Percentiles rank a stretch among this genome's conserved stretches.
phyloP scores from a whole-genome alignment of 2,329 filamentous ascomycete species.

The Orbilia brochopaga region DNA sequence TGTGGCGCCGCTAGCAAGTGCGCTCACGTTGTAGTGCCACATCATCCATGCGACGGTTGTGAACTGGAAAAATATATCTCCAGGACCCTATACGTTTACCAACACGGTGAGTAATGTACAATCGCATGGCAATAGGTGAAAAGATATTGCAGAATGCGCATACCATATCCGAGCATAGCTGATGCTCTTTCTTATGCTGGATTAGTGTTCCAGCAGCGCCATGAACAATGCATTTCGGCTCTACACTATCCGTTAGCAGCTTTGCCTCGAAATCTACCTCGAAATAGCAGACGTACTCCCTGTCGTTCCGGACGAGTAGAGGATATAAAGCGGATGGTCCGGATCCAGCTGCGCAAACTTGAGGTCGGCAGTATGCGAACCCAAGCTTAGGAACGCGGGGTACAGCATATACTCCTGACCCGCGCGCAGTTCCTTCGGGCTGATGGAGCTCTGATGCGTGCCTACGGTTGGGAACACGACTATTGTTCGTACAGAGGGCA shows the following conservation, averaged over 20 bases:
- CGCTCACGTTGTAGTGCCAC: conserved; percentile 97
- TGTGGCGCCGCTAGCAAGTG: conserved; percentile 79
- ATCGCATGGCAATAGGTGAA: not conserved
- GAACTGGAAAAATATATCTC: conserved; percentile 54
- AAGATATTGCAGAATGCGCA: not conserved
- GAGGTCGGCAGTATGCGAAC: conserved; percentile 56
- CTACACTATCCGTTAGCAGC: conserved; percentile 57
- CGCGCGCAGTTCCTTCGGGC: conserved; percentile 34
- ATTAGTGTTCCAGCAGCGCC: conserved; percentile 86
- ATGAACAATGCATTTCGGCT: conserved; percentile 93
- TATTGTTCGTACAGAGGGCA: conserved; percentile 72
- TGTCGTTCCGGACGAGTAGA: conserved; percentile 93
- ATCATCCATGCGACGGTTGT: conserved; percentile 73
- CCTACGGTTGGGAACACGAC: conserved; percentile 74
- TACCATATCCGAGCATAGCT: conserved; percentile 80
- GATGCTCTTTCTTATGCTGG: conserved; percentile 96
- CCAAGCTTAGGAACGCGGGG: conserved; percentile 58
- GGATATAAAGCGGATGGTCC: conserved; percentile 88
- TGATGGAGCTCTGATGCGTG: conserved; percentile 53
- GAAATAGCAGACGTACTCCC: conserved; percentile 62
- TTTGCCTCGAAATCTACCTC: too few relatives aligned
- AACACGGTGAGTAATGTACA: not conserved
- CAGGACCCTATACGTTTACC: conserved; percentile 21
- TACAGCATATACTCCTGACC: conserved; percentile 40
- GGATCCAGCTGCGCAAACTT: conserved; percentile 78